Conservation (phyloP, 805 yeast species). For the Wickerhamiella azyma region DNA sequence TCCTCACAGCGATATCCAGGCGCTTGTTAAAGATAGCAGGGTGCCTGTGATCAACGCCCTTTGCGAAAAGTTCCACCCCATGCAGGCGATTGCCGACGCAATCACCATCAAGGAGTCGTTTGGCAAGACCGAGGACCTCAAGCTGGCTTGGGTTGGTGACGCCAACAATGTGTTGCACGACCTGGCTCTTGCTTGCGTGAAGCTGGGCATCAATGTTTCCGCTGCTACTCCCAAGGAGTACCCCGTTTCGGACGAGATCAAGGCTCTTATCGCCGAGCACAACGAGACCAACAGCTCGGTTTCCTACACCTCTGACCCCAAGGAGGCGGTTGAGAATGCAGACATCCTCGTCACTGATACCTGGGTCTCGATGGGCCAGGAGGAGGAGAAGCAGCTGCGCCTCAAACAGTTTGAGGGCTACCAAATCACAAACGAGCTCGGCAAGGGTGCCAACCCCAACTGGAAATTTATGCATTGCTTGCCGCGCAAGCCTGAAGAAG, state of each 20-base stretch:
- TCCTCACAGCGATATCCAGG: conserved; percentile 66
- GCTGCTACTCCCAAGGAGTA: conserved; percentile 75
- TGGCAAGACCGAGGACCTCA: conserved; percentile 38
- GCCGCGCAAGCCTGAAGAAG: conserved; percentile 93
- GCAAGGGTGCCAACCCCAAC: conserved; percentile 39
- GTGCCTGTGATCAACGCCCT: conserved; percentile 91
- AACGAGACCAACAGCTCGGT: conserved; percentile 36
- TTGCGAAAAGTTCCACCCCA: conserved; percentile 86
- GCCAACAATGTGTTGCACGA: conserved; percentile 93
- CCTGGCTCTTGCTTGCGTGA: conserved; percentile 74
- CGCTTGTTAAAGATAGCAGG: conserved; percentile 59
- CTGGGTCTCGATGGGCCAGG: conserved; percentile 97
- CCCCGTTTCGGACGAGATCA: conserved; percentile 44
- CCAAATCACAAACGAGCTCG: conserved; percentile 62
- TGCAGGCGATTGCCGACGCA: conserved; percentile 88
- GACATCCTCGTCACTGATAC: conserved; percentile 89
- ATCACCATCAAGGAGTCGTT: conserved; percentile 74
- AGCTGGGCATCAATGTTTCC: conserved; percentile 67
- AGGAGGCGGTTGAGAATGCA: conserved; percentile 57
- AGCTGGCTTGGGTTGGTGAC: conserved; percentile 93
- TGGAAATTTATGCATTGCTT: conserved; percentile 97
- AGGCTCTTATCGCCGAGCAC: conserved; percentile 39
- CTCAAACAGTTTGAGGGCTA: conserved; percentile 73
- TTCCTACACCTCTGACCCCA: conserved; percentile 54
- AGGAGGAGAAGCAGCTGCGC: conserved; percentile 55